Evolutionary conservation across 2,329 filamentous ascomycete genomes (phyloP).

Genomic region (Beauveria pseudobassiana): DNA sequence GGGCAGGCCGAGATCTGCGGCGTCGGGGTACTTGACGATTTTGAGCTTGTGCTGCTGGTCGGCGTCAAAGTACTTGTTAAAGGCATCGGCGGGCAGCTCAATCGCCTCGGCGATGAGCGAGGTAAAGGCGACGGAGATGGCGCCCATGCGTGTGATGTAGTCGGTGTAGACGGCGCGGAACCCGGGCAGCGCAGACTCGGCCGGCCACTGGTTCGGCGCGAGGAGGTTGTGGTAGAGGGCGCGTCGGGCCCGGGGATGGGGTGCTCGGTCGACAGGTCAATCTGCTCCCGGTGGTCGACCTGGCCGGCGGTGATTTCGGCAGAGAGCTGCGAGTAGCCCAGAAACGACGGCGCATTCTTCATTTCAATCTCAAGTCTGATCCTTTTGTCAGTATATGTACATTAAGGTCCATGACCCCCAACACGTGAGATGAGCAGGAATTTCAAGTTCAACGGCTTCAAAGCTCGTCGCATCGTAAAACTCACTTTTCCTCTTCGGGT

Average conservation of each 20-base stretch:
- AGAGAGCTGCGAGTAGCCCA: slow-evolving; percentile 60
- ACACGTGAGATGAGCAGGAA: too few relatives aligned
- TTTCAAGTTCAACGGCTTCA: too few relatives aligned
- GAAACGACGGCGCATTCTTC: slow-evolving; percentile 65
- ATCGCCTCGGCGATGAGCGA: slow-evolving; percentile 80
- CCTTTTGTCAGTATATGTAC: neutral
- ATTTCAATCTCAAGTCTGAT: slow-evolving; percentile 58
- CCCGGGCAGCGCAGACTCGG: slow-evolving; percentile 49
- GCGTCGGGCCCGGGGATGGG: slow-evolving; percentile 52
- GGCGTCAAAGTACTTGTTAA: slow-evolving; percentile 71
- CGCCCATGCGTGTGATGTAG: slow-evolving; percentile 71
- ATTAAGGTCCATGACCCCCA: neutral
- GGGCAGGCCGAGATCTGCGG: slow-evolving; percentile 44
- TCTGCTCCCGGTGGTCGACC: slow-evolving; percentile 76
- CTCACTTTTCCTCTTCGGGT: slow-evolving; percentile 65
- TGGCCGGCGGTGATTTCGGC: slow-evolving; percentile 66
- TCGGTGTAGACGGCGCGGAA: slow-evolving; percentile 65
- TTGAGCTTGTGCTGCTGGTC: slow-evolving; percentile 80
- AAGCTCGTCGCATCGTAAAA: slow-evolving; percentile 1
- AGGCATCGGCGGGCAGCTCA: slow-evolving; percentile 59
- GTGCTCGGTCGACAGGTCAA: slow-evolving; percentile 78
- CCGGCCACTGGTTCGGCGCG: slow-evolving; percentile 76
- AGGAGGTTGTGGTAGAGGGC: slow-evolving; percentile 70
- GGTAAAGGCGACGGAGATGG: slow-evolving; percentile 66
- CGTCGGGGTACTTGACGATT: slow-evolving; percentile 79